phyloP scores from a whole-genome alignment of 1,139 yeast genomes.

The Scheffersomyces cryptocercus region DNA sequence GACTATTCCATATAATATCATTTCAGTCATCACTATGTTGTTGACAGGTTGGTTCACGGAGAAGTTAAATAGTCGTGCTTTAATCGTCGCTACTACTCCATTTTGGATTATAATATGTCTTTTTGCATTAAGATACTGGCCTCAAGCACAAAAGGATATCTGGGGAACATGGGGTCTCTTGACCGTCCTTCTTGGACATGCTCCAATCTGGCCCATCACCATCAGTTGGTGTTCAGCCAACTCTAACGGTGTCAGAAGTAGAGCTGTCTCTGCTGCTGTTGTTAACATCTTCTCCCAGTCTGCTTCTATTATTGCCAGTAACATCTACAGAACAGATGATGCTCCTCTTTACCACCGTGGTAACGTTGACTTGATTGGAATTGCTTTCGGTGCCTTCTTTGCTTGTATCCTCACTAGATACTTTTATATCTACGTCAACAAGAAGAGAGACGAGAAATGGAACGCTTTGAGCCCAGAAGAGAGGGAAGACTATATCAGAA shows the following conservation, averaged over 20 bases:
- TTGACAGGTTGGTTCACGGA: slow-evolving; percentile 43
- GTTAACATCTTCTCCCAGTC: slow-evolving; percentile 23
- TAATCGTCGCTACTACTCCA: slow-evolving; percentile 15
- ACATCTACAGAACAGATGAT: slow-evolving; percentile 29
- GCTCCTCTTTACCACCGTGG: slow-evolving; percentile 29
- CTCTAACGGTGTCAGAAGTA: slow-evolving; percentile 19
- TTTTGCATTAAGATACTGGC: slow-evolving; percentile 20
- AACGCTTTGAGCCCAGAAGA: slow-evolving; percentile 13
- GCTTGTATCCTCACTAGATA: slow-evolving; percentile 14
- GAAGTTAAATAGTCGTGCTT: slow-evolving; percentile 34
- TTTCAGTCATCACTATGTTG: slow-evolving; percentile 40
- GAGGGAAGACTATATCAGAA: slow-evolving; percentile 10
- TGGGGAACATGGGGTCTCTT: slow-evolving; percentile 23
- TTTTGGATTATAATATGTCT: slow-evolving; percentile 19
- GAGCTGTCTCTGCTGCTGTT: slow-evolving; percentile 25
- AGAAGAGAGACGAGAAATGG: slow-evolving; percentile 13
- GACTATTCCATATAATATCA: slow-evolving; percentile 49
- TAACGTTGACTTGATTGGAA: slow-evolving; percentile 21
- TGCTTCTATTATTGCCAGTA: slow-evolving; percentile 17
- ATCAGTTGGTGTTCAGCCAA: slow-evolving; percentile 23
- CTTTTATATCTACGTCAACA: slow-evolving; percentile 16
- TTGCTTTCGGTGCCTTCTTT: slow-evolving; percentile 18
- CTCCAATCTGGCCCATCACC: slow-evolving; percentile 20
- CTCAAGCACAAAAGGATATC: slow-evolving; percentile 15
- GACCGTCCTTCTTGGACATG: slow-evolving; percentile 18